phyloP scores from a whole-genome alignment of 2,329 filamentous ascomycete species.

The Dothideomycetes sp. region DNA sequence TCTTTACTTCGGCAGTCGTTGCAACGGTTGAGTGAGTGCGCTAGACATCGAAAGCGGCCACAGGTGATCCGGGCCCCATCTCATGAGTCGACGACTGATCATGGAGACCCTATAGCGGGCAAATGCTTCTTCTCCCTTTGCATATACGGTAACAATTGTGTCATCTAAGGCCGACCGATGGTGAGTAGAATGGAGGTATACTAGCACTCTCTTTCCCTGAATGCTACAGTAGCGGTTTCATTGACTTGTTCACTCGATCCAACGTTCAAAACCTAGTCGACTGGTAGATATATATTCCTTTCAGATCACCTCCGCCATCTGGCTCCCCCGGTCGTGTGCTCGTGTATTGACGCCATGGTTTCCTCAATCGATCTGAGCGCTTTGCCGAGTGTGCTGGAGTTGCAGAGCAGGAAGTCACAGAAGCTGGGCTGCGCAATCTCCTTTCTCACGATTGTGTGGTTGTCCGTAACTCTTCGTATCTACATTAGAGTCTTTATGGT shows the following conservation, averaged over 20 bases:
- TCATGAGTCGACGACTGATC: too few relatives aligned
- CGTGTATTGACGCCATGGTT: not conserved
- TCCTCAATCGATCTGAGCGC: not conserved
- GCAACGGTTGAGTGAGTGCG: too few relatives aligned
- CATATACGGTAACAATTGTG: too few relatives aligned
- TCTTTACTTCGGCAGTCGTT: too few relatives aligned
- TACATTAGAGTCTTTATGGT: slow-evolving; percentile 13
- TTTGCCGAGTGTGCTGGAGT: slow-evolving; percentile 5
- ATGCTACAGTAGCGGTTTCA: too few relatives aligned
- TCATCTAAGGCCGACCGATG: too few relatives aligned
- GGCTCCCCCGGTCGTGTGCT: not conserved
- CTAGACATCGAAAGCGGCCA: too few relatives aligned
- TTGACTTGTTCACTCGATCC: not conserved
- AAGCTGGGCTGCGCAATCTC: not conserved
- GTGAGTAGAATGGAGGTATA: too few relatives aligned
- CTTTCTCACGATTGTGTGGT: slow-evolving; percentile 11
- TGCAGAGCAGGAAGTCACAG: not conserved
- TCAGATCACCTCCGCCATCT: not conserved
- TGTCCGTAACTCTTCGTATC: slow-evolving; percentile 7
- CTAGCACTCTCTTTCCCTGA: too few relatives aligned
- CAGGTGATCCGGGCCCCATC: too few relatives aligned
- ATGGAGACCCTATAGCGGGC: too few relatives aligned
- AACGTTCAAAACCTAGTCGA: not conserved
- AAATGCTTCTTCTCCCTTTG: too few relatives aligned
- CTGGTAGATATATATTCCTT: slow-evolving; percentile 8